Base-by-base conservation (phyloP, 305 asterid species). In the Solanum aculeatissimum region DNA sequence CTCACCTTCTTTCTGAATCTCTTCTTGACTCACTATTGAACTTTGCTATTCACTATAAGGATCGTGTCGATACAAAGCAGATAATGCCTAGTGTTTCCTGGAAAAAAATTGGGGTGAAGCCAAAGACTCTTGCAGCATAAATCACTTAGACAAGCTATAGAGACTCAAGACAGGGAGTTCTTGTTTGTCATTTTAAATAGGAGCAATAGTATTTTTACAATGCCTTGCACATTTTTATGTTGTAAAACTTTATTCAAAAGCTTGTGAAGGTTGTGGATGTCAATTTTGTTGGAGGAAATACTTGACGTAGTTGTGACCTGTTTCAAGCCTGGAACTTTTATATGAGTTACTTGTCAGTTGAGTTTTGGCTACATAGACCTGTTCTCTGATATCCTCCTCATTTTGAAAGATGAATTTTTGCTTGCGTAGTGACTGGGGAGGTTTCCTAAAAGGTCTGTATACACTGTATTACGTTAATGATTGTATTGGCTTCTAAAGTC, bases 61-160 rank as follows among this genome's bases (percentile, higher is more conserved):
- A 94, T 43, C 95, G 97, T 0, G 94, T 96, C 18, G 99, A 96
- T 85, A 27, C 89, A 9, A 94, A 90, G 86, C 98, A 93, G 91
- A 95, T 95, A 68, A 93, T 95, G 99, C 99, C 99, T 16, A 92
- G 92, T 71, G 97, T 94, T 84, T 96, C 98, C 12, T 96, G 99
- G 99, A 93, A 86, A 80, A 94, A 96, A 66, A 92, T 91, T 35
- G 95, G 98, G 32, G 95, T 43, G 45, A 96, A 93, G 88, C 95
- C 98, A 13, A 94, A 92, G 91, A 95, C 95, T 1, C 84, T 94
- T 81, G 84, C 97, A 7, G 92, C 95, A 1, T 94, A 87, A 90
- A 15, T 78, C 47, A 78, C 66, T 53, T 16, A 19, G 82, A 78
- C 65, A 78, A 9, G 21, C 66, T 18, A 53, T 29, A 78, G 55